Evolutionary conservation across 768 basidiomycete species (phyloP), one percentile per base, ranked within the genome.

Genomic region (Tricholoma terreum): DNA sequence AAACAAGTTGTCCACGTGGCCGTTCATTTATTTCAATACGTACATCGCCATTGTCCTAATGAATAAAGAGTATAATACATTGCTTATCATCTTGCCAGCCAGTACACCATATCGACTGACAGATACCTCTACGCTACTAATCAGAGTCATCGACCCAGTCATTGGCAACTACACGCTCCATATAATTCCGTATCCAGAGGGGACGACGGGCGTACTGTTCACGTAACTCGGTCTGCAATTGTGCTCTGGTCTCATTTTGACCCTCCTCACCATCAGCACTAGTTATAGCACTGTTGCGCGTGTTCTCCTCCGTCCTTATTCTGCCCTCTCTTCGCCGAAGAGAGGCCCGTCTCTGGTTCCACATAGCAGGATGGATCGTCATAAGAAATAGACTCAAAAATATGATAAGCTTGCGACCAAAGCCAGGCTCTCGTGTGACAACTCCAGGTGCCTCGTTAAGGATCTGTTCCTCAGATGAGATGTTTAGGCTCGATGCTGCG

Each of bases 131-230:
- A 58, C 52, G 56, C 58, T 57, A 57, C 54, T 75, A 78, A 61
- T 82, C 83, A 27, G 74, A 78, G 66, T 90, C 87, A 58, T 89
- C 89, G 42, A 83, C 77, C 86, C 86, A 89, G 40, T 85, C 89
- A 50, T 80, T 82, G 43, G 71, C 77, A 58, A 84, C 76, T 49
- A 87, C 89, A 17, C 88, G 78, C 15, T 80, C 78, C 55, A 87
- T 79, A 63, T 90, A 91, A 58, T 75, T 75, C 61, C 76, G 76
- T 52, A 89, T 75, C 89, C 89, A 90, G 19, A 45, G 62, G 8
- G 85, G 82, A 53, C 84, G 78, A 40, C 79, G 78, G 52, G 67
- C 69, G 58, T 86, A 80, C 59, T 79, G 79, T 19, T 70, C 76
- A 34, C 74, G 73, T 27, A 87, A 69, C 59, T 80, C 75, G 52